These are phyloP conservation scores for Salvia splendens DNA, from an alignment of 257 asterid genomes.

Conservation along the genomic window DNA sequence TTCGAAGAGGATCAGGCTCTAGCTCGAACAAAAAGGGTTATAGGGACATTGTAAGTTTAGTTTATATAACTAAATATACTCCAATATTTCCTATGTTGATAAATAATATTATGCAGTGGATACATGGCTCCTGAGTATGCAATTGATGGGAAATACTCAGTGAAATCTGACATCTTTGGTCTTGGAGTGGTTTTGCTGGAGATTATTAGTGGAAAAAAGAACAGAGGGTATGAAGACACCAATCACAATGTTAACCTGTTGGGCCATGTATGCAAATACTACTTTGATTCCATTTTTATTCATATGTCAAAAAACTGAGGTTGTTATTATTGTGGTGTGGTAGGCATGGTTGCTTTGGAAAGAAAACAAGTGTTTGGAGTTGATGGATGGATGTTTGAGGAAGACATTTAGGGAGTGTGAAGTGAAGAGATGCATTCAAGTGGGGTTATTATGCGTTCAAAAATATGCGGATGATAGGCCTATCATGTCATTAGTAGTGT, in stretches of 20 bases:
- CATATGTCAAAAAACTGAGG: not conserved
- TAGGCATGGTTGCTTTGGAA: conserved; percentile 54
- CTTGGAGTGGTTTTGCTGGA: conserved; percentile 50
- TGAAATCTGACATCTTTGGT: conserved; percentile 51
- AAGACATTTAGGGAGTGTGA: conserved; percentile 31
- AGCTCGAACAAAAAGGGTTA: too few relatives aligned
- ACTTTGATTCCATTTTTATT: not conserved
- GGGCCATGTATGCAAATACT: conserved; percentile 37
- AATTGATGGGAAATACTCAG: conserved; percentile 41
- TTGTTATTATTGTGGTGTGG: not conserved
- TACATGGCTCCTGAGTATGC: conserved; percentile 55
- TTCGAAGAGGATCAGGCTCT: too few relatives aligned
- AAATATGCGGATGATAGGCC: conserved; percentile 41
- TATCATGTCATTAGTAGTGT: conserved; percentile 37
- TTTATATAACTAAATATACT: not conserved
- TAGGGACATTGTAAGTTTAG: conserved; percentile 40
- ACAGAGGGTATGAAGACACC: conserved; percentile 30
- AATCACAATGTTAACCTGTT: conserved; percentile 39
- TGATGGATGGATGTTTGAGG: conserved; percentile 38
- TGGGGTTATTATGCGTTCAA: conserved; percentile 48
- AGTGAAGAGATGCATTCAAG: conserved; percentile 51
- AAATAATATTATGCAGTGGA: conserved; percentile 38
- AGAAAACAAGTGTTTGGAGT: conserved; percentile 31
- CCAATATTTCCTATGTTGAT: not conserved
- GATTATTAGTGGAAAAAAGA: conserved; percentile 45